Percentiles rank a stretch among this genome's conserved stretches.
These are phyloP conservation scores for Populus simonii DNA, from an alignment of 345 rosid species.

Conservation along the genomic window DNA sequence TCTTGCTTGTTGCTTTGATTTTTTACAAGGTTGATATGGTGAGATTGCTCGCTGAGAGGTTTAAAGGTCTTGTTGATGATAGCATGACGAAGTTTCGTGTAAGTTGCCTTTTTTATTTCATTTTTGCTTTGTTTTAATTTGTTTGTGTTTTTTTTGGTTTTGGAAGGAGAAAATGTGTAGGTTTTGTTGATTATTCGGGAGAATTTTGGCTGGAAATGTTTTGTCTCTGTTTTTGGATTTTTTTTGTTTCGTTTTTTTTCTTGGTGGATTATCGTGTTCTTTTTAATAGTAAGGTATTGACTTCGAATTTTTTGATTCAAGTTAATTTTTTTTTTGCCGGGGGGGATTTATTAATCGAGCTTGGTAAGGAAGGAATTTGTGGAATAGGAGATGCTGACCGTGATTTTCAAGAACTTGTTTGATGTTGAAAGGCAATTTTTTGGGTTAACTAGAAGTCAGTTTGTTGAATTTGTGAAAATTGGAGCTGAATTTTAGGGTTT, in stretches of 20 bases:
- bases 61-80: slow-evolving; percentile 56
- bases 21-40: slow-evolving; percentile 65
- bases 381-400: background rate
- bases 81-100: slow-evolving; percentile 73
- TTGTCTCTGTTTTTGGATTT: background rate
- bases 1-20: slow-evolving; percentile 75
- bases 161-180: background rate
- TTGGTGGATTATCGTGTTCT: background rate
- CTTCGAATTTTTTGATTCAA: background rate
- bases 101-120: slow-evolving; percentile 2
- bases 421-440: background rate
- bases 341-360: background rate
- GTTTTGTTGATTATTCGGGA: background rate
- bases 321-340: background rate
- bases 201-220: background rate
- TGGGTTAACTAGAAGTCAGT: background rate
- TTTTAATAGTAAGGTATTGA: background rate
- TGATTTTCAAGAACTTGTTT: background rate
- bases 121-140: background rate
- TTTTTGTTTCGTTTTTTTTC: background rate
- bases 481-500: background rate
- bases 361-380: slow-evolving; percentile 1
- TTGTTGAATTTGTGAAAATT: background rate
- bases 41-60: slow-evolving; percentile 18
- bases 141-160: background rate